Base-by-base conservation (phyloP, 1,284 basidiomycete genomes). In the Farysia itapuensis region DNA sequence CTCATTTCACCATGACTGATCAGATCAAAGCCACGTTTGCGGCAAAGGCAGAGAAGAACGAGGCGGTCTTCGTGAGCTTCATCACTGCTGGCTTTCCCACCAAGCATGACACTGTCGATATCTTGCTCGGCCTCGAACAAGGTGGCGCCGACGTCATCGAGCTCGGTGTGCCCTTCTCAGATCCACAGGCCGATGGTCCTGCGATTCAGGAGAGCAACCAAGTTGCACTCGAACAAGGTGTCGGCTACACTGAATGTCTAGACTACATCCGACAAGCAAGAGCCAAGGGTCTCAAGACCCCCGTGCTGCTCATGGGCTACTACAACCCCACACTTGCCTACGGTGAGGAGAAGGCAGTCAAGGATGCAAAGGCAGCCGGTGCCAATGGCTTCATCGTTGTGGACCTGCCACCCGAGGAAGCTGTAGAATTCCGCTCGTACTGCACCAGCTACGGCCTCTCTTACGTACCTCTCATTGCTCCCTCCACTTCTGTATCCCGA, bases 371-470 rank as follows among this genome's bases (percentile, higher is more conserved):
- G 40, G 84, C 85, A 42, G 89, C 90, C 19, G 94, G 94, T 23
- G 95, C 90, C 1, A 97, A 95, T 78, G 95, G 94, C 5, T 99
- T 93, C 78, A 94, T 98, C 72, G 84, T 99, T 77, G 92, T 97
- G 33, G 95, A 99, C 78, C 84, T 98, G 18, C 95, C 95, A 16
- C 94, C 95, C 5, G 93, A 97, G 79, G 95, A 99, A 79, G 94
- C 94, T 15, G 79, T 90, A 61, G 80, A 83, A 26, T 98, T 99
- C 82, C 83, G 93, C 35, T 83, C 86, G 64, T 89, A 91, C 72
- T 98, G 95, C 77, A 82, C 84, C 24, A 84, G 82, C 60, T n/a
- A 46, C 44, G 93, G 93, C 53, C 80, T 98, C 60, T 92, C 92
- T n/a, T 99, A 94, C 75, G 86, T 99, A 11, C 95, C 95, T 4